A percentile compares a stretch with the other conserved stretches of the same genome.
Evolutionary conservation across 2,329 filamentous ascomycete genomes (phyloP).

Genomic region (Arthrinium phaeospermum): DNA sequence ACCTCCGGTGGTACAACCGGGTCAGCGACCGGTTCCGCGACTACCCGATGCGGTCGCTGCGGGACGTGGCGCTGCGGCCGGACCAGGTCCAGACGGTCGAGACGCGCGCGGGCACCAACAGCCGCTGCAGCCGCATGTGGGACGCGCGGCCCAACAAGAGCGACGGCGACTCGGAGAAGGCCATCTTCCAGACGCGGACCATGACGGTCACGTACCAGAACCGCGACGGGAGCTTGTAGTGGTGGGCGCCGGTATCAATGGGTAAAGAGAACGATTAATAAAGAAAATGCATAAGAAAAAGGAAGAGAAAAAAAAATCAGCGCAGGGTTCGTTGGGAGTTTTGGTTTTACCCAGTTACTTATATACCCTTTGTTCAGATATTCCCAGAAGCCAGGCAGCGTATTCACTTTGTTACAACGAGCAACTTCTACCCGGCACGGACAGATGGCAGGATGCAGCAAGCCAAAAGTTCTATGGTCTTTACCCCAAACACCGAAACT

Average conservation of each 20-base stretch:
- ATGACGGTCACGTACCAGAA: constrained; percentile 20
- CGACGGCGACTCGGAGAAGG: constrained; percentile 18
- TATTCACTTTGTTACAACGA: neutral
- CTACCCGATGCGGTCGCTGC: neutral
- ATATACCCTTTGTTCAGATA: neutral
- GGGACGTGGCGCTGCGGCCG: neutral
- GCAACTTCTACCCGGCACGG: neutral
- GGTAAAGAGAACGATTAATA: neutral
- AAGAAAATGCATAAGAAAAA: neutral
- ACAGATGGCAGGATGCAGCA: neutral
- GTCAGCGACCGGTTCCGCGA: neutral
- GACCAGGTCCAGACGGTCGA: constrained; percentile 16
- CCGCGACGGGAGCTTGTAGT: neutral
- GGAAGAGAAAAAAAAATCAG: neutral
- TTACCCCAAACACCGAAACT: too few species aligned
- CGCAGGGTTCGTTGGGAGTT: neutral
- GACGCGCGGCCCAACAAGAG: neutral
- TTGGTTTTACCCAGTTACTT: neutral
- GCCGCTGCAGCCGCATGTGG: neutral
- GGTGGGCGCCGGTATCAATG: too few species aligned
- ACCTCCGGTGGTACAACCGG: neutral
- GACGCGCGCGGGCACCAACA: neutral
- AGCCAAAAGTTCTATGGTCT: too few species aligned
- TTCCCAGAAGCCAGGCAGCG: neutral
- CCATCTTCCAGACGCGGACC: constrained; percentile 22